phyloP scores from a whole-genome alignment of 2,329 filamentous ascomycete genomes.

The Exophiala spinifera region DNA sequence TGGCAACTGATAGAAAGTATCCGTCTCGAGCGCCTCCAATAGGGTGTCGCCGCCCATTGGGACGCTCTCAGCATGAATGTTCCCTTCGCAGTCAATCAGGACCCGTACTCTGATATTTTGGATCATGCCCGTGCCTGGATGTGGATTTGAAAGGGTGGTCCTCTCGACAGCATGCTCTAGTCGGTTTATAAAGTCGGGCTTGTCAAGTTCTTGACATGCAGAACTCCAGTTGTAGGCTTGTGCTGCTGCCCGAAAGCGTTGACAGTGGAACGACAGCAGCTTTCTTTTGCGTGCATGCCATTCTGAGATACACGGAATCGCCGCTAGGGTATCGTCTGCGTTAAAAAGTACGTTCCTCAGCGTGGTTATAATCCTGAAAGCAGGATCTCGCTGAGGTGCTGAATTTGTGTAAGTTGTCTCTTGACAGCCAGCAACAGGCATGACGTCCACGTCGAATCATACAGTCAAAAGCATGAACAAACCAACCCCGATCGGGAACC shows the following conservation, averaged over 20 bases:
- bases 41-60: conserved; percentile 8
- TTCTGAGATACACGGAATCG: neutral
- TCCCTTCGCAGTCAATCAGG: conserved; percentile 10
- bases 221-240: conserved; percentile 47
- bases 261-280: conserved; percentile 70
- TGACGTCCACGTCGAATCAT: neutral
- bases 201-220: conserved; percentile 1
- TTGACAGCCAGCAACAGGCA: neutral
- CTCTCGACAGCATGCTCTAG: neutral
- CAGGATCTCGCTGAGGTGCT: neutral
- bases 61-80: conserved; percentile 9
- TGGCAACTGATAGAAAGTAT: neutral
- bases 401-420: neutral
- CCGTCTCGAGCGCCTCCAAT: neutral
- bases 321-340: neutral
- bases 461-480: no score
- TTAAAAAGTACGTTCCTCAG: conserved; percentile 10
- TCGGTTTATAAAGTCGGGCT: neutral
- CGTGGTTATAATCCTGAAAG: conserved; percentile 12
- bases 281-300: neutral
- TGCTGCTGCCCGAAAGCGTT: conserved; percentile 66
- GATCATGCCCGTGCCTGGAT: conserved; percentile 1
- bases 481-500: no score
- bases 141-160: neutral
- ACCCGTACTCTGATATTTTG: conserved; percentile 10